These are phyloP conservation scores for Acmispon strigosus DNA, from an alignment of 306 rosid species.

Conservation along the genomic window DNA sequence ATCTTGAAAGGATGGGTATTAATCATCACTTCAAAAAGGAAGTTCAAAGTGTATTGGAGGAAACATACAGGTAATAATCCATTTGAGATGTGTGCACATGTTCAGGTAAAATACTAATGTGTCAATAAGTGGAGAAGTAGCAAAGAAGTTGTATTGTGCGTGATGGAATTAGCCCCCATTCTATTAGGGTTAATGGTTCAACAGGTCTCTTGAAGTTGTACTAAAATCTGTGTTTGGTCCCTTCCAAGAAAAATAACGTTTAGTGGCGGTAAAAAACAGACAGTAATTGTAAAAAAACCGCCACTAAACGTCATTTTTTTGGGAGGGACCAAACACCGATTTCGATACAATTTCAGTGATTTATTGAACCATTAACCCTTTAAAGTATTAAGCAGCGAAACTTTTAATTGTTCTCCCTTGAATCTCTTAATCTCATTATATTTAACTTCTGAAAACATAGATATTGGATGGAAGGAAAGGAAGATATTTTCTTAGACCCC, in stretches of 20 bases:
- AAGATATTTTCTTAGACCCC: conserved; percentile 59
- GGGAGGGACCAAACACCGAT: too few relatives aligned
- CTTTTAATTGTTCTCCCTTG: neutral
- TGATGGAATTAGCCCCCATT: neutral
- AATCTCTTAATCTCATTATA: neutral
- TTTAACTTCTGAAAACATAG: conserved; percentile 33
- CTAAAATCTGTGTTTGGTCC: too few relatives aligned
- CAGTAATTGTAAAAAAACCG: too few relatives aligned
- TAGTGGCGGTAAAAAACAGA: too few relatives aligned
- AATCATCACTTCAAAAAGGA: conserved; percentile 61
- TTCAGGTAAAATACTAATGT: neutral
- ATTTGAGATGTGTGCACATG: conserved; percentile 10
- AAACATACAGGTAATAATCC: conserved; percentile 56
- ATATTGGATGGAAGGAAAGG: conserved; percentile 54
- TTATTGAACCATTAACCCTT: too few relatives aligned
- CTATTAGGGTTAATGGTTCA: too few relatives aligned
- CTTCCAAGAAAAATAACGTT: too few relatives aligned
- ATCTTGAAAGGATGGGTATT: conserved; percentile 71
- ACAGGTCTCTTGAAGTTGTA: too few relatives aligned
- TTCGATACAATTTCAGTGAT: too few relatives aligned
- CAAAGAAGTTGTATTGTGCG: too few relatives aligned
- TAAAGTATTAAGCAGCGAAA: neutral
- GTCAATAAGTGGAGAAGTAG: neutral
- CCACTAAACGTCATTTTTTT: neutral
- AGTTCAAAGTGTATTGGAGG: conserved; percentile 57